Conservation (phyloP, 2,329 filamentous ascomycete species). For the Trichophyton schoenleinii region DNA sequence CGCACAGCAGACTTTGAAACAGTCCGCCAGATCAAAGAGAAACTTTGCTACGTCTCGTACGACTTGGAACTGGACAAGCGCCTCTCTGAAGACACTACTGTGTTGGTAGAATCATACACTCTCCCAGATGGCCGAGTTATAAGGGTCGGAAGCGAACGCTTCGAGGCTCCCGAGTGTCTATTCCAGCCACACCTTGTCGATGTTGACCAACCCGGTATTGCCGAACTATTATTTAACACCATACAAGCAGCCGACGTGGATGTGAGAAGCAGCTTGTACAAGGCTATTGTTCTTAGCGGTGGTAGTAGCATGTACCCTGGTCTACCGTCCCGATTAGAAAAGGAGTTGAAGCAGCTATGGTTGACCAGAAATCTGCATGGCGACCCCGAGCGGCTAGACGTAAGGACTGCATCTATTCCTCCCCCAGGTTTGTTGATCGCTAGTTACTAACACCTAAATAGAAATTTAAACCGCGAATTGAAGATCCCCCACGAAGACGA, state of each 20-base stretch:
- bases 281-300: conserved; percentile 90
- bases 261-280: conserved; percentile 84
- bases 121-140: conserved; percentile 93
- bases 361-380: conserved; percentile 79
- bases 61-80: conserved; percentile 93
- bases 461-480: conserved; percentile 99
- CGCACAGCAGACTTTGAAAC: conserved; percentile 98
- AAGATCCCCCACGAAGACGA: conserved; percentile 85
- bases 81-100: conserved; percentile 92
- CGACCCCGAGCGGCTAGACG: conserved; percentile 77
- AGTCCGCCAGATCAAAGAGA: conserved; percentile 98
- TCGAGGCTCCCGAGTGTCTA: conserved; percentile 93
- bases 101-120: conserved; percentile 94
- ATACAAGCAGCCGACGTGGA: conserved; percentile 95
- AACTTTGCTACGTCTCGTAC: conserved; percentile 98
- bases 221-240: conserved; percentile 96
- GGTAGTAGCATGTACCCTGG: conserved; percentile 99
- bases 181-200: conserved; percentile 98
- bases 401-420: conserved; percentile 28
- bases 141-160: conserved; percentile 88
- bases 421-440: not conserved
- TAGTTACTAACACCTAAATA: conserved; percentile 19
- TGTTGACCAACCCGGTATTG: conserved; percentile 91
- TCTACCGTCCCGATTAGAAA: conserved; percentile 84
- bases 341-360: conserved; percentile 98